Conservation (phyloP, 345 rosid species). For the Gossypium herbaceum region DNA sequence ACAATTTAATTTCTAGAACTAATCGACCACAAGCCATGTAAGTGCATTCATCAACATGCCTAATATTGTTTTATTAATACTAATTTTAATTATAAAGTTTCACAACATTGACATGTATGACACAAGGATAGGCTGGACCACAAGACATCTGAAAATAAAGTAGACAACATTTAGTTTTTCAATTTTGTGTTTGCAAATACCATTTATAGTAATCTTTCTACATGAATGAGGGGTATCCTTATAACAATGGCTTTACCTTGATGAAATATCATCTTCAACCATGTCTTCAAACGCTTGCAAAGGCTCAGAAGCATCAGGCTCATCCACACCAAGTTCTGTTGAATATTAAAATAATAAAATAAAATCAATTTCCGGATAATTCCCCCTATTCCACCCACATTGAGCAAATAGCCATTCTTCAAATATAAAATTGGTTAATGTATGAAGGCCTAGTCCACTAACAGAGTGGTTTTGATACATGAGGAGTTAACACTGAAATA, state of each 20-base stretch:
- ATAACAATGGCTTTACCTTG: slow-evolving; percentile 48
- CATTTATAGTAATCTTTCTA: background rate
- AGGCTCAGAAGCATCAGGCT: slow-evolving; percentile 48
- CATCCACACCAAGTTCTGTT: slow-evolving; percentile 61
- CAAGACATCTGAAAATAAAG: background rate
- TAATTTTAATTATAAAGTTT: background rate
- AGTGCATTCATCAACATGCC: background rate
- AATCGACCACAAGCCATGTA: background rate
- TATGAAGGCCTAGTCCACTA: background rate
- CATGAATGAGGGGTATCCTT: background rate
- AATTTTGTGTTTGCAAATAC: background rate
- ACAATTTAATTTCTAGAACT: background rate
- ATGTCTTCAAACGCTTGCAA: slow-evolving; percentile 64
- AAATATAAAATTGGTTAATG: background rate
- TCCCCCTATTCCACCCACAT: background rate
- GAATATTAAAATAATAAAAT: background rate
- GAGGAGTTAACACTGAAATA: background rate
- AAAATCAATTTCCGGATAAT: background rate
- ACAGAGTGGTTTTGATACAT: background rate
- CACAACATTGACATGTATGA: background rate
- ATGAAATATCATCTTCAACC: slow-evolving; percentile 74
- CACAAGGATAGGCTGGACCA: background rate
- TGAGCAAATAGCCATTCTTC: background rate
- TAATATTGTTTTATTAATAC: background rate
- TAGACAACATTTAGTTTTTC: background rate